These are phyloP conservation scores for Scutellospora calospora DNA, from an alignment of 371 early-diverging fungal genomes.

Conservation along the genomic window DNA sequence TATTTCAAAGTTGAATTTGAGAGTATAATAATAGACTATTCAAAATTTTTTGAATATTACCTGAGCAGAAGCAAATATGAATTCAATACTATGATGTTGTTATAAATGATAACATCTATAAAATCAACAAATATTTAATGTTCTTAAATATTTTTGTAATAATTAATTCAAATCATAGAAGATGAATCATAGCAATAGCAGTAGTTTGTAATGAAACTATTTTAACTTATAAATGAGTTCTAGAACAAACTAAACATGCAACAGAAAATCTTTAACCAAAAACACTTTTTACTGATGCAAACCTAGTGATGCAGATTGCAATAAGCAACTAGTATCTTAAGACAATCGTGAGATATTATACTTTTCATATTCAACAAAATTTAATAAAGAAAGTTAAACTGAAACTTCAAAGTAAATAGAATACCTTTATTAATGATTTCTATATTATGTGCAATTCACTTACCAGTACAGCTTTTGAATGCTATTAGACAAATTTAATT, in stretches of 20 bases:
- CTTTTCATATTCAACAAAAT: background rate
- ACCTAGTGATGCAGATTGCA: background rate
- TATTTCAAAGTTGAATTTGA: too few species aligned
- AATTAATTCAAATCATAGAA: constrained; percentile 43
- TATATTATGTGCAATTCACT: too few species aligned
- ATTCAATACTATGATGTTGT: constrained; percentile 44
- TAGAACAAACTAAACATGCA: too few species aligned
- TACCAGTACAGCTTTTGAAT: too few species aligned
- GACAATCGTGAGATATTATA: background rate
- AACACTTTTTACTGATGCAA: background rate
- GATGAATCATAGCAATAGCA: background rate
- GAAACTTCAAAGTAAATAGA: background rate
- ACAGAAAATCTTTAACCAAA: background rate
- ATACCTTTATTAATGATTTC: background rate
- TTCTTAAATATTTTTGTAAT: constrained; percentile 25
- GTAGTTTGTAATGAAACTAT: constrained; percentile 34
- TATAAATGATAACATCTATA: constrained; percentile 43
- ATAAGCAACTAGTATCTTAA: background rate
- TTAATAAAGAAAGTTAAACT: background rate
- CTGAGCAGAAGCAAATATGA: constrained; percentile 29
- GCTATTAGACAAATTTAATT: too few species aligned
- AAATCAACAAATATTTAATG: constrained; percentile 44
- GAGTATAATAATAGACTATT: constrained; percentile 16
- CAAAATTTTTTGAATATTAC: constrained; percentile 45
- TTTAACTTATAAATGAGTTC: constrained; percentile 42